Base-by-base conservation (phyloP, 2,329 filamentous ascomycete species). In the Aspergillus sp. region DNA sequence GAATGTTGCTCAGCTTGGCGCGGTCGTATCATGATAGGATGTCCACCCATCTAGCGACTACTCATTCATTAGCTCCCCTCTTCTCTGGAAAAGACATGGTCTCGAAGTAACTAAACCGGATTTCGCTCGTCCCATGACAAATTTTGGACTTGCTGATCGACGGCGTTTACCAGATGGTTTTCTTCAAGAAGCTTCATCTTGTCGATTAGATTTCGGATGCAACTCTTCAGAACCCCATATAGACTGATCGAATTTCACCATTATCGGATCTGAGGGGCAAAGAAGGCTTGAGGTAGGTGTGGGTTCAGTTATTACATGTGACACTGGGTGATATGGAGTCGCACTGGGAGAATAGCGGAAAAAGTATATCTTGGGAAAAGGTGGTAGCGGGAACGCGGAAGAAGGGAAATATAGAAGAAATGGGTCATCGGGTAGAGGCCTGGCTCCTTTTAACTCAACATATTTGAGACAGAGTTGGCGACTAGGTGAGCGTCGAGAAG, bases 261-360 rank as follows among this genome's bases (percentile, higher is more conserved):
- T 57, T n/a, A 9, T 30, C 20, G 9, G 38, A 17, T 34, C 20
- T 12, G 36, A 7, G 32, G 36, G 34, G 34, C 5, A 13, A 5
- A 36, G 34, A 45, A 17, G 24, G 32, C 9, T 5, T 49, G 20
- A 24, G 24, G 26, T 12, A 17, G 4, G 22, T 48, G 53, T 43
- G 12, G 39, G 24, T 24, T 30, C 15, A 13, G 24, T 12, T 45
- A 38, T 30, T 13, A 56, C 59, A 61, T 56, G 59, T 61, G 59
- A 61, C 53, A 55, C 50, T 34, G 34, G 47, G 36, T 48, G 44
- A 22, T 36, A 57, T 60, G 47, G 30, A 52, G 44, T 59, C 48
- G 41, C 41, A 22, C 44, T 36, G 17, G 18, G 47, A 39, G 36
- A 26, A 41, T 22, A 34, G 48, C 18, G 43, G 18, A 13, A 30